Percentiles rank a stretch among this genome's conserved stretches.
phyloP scores from a whole-genome alignment of 2,329 filamentous ascomycete genomes.

The Colletotrichum sp. region DNA sequence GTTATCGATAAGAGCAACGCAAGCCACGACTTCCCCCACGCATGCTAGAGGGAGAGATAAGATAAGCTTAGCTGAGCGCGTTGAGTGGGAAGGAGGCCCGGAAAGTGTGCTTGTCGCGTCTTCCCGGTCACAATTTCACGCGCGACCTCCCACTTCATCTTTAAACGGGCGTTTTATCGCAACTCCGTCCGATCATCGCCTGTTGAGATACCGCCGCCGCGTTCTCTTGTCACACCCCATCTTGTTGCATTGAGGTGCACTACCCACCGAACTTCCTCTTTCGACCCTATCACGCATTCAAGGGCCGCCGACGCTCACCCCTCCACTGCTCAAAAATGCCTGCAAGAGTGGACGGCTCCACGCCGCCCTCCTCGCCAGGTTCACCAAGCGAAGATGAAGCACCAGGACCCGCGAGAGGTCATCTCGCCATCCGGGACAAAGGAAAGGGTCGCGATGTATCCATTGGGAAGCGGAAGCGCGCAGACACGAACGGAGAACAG shows the following conservation, averaged over 20 bases:
- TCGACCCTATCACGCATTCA: neutral
- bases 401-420: neutral
- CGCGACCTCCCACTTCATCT: neutral
- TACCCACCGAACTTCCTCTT: neutral
- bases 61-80: neutral
- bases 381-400: slow-evolving; percentile 17
- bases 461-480: slow-evolving; percentile 20
- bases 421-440: slow-evolving; percentile 34
- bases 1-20: neutral
- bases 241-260: neutral
- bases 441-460: slow-evolving; percentile 23
- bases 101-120: slow-evolving; percentile 17
- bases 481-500: slow-evolving; percentile 4
- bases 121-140: slow-evolving; percentile 4
- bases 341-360: slow-evolving; percentile 5
- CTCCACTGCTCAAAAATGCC: slow-evolving; percentile 2
- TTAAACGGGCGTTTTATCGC: neutral
- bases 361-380: slow-evolving; percentile 24
- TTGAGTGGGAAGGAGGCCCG: slow-evolving; percentile 9
- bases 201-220: neutral
- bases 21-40: slow-evolving; percentile 5
- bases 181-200: neutral
- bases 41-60: neutral
- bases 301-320: neutral
- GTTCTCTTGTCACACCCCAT: neutral